Evolutionary conservation across 2,329 filamentous ascomycete species (phyloP).

Genomic region (Zymoseptoria tritici): DNA sequence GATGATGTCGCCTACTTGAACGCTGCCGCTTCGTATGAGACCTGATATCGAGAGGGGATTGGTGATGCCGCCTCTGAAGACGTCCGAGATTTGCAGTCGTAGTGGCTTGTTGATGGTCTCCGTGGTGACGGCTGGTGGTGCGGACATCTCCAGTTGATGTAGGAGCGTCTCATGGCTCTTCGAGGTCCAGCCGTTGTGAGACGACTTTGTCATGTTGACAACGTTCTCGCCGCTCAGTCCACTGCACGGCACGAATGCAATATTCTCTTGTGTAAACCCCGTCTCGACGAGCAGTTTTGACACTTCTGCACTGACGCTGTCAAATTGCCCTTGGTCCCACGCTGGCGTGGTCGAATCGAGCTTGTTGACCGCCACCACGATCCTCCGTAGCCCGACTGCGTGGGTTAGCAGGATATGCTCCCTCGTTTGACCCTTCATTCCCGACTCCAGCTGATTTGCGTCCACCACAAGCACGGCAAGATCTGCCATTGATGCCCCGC

Average conservation of each 20-base stretch:
- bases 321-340: slow-evolving; percentile 77
- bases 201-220: slow-evolving; percentile 43
- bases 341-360: slow-evolving; percentile 63
- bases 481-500: slow-evolving; percentile 89
- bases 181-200: slow-evolving; percentile 62
- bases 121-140: slow-evolving; percentile 48
- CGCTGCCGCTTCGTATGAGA: slow-evolving; percentile 71
- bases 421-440: slow-evolving; percentile 84
- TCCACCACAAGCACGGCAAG: slow-evolving; percentile 94
- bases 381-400: slow-evolving; percentile 79
- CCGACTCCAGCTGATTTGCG: slow-evolving; percentile 88
- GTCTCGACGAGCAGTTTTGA: slow-evolving; percentile 73
- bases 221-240: slow-evolving; percentile 87
- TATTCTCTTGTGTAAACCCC: slow-evolving; percentile 72
- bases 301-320: slow-evolving; percentile 78
- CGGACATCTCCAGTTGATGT: slow-evolving; percentile 75
- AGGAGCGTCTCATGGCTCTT: slow-evolving; percentile 59
- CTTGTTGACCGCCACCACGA: slow-evolving; percentile 93
- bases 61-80: slow-evolving; percentile 71
- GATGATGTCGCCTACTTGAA: slow-evolving; percentile 78
- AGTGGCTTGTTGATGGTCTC: slow-evolving; percentile 62
- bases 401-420: slow-evolving; percentile 86
- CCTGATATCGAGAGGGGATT: slow-evolving; percentile 81
- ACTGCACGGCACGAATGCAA: slow-evolving; percentile 83
- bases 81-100: slow-evolving; percentile 78